Conservation (phyloP, 2,329 filamentous ascomycete species). For the Fusarium veterinarium region DNA sequence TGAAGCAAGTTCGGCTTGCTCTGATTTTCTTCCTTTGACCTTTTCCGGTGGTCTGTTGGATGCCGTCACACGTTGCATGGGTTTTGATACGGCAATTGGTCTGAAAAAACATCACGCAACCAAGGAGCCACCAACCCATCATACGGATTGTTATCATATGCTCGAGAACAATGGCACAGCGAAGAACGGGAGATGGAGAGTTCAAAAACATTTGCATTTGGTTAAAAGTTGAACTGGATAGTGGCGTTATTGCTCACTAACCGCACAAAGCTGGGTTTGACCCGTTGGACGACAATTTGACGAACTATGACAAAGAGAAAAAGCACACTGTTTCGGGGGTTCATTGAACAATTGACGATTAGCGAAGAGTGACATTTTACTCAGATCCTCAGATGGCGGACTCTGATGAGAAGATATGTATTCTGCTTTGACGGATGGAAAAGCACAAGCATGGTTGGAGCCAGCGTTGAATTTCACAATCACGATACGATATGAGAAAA, state of each 20-base stretch:
- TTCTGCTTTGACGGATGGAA: conserved; percentile 9
- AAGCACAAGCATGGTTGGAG: conserved; percentile 38
- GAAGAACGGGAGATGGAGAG: not conserved
- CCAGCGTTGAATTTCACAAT: conserved; percentile 37
- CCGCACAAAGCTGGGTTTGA: not conserved
- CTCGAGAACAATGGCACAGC: not conserved
- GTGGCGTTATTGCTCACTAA: conserved; percentile 9
- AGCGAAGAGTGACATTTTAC: conserved; percentile 9
- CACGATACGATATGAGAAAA: conserved; percentile 25
- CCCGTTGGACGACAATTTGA: conserved; percentile 24
- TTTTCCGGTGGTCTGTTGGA: not conserved
- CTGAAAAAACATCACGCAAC: not conserved
- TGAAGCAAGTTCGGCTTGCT: not conserved
- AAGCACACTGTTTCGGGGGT: conserved; percentile 12
- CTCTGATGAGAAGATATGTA: conserved; percentile 6
- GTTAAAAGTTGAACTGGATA: conserved; percentile 16
- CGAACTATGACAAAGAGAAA: conserved; percentile 33
- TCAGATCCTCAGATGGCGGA: not conserved
- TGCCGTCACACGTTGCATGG: not conserved
- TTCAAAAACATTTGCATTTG: conserved; percentile 2
- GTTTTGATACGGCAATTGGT: not conserved
- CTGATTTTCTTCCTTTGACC: not conserved
- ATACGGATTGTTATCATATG: not conserved
- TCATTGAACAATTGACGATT: conserved; percentile 17
- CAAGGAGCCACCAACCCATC: not conserved